Conservation (phyloP, 2,329 filamentous ascomycete genomes). For the Pestalotiopsis sp. region DNA sequence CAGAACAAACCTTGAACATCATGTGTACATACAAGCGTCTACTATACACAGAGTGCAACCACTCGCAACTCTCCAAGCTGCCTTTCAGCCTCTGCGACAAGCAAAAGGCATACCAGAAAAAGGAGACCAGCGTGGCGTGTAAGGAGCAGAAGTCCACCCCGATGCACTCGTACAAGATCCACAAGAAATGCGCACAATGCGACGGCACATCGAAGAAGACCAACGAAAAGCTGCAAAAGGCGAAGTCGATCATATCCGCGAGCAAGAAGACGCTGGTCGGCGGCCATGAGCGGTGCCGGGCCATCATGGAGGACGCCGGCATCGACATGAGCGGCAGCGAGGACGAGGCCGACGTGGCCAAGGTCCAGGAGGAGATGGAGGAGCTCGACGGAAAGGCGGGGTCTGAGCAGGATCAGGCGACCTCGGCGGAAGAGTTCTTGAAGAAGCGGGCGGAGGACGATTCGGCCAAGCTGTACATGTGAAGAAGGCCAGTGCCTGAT, state of each 20-base stretch:
- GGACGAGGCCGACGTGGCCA: neutral
- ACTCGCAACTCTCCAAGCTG: constrained; percentile 17
- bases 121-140: constrained; percentile 18
- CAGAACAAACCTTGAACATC: neutral
- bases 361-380: neutral
- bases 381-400: neutral
- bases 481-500: neutral
- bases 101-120: constrained; percentile 19
- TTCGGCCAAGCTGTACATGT: too few relatives aligned
- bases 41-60: constrained; percentile 28
- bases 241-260: constrained; percentile 11
- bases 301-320: constrained; percentile 8
- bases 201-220: neutral
- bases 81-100: constrained; percentile 19
- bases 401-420: neutral
- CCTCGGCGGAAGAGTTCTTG: constrained; percentile 8
- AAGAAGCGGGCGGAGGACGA: constrained; percentile 12
- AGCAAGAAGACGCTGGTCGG: constrained; percentile 13
- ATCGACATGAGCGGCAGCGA: neutral
- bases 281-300: constrained; percentile 8
- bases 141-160: constrained; percentile 19
- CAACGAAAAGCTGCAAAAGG: constrained; percentile 9
- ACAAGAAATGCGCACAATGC: constrained; percentile 20
- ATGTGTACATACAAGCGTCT: constrained; percentile 31
- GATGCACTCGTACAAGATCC: constrained; percentile 20